phyloP scores from a whole-genome alignment of 2,329 filamentous ascomycete genomes.

The Fusarium praegraminearum region DNA sequence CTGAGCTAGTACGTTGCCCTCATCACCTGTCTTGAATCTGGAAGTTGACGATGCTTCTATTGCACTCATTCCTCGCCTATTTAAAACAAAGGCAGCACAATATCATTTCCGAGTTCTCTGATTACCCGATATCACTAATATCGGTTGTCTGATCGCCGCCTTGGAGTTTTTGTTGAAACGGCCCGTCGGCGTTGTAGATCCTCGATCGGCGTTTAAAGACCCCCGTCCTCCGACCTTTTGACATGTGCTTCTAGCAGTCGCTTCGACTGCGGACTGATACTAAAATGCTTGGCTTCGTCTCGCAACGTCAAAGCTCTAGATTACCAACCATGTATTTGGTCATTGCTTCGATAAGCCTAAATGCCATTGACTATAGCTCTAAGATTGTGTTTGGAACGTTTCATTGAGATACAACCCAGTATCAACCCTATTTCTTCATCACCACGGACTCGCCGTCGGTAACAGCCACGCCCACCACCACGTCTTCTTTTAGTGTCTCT shows the following conservation, averaged over 20 bases:
- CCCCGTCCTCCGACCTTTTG: conserved; percentile 3
- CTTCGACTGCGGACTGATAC: background rate
- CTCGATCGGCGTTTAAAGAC: conserved; percentile 2
- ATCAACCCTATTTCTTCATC: background rate
- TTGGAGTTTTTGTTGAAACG: background rate
- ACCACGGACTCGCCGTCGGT: background rate
- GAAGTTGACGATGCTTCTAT: background rate
- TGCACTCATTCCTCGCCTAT: background rate
- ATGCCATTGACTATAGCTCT: too few species aligned
- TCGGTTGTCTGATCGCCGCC: background rate
- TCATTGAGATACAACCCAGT: background rate
- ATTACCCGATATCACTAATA: background rate
- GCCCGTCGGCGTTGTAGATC: conserved; percentile 3
- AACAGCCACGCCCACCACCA: background rate
- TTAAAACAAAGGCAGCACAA: background rate
- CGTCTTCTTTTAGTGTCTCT: background rate
- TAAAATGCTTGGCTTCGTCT: background rate
- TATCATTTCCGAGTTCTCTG: background rate
- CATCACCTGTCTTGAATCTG: background rate
- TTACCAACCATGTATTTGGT: background rate
- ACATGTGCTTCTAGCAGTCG: conserved; percentile 26
- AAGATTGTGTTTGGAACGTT: background rate
- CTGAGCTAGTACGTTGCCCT: background rate
- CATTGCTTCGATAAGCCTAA: background rate
- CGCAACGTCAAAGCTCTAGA: background rate